Evolutionary conservation across 139 green algal genomes (phyloP).

Genomic region (Gonium pectorale): DNA sequence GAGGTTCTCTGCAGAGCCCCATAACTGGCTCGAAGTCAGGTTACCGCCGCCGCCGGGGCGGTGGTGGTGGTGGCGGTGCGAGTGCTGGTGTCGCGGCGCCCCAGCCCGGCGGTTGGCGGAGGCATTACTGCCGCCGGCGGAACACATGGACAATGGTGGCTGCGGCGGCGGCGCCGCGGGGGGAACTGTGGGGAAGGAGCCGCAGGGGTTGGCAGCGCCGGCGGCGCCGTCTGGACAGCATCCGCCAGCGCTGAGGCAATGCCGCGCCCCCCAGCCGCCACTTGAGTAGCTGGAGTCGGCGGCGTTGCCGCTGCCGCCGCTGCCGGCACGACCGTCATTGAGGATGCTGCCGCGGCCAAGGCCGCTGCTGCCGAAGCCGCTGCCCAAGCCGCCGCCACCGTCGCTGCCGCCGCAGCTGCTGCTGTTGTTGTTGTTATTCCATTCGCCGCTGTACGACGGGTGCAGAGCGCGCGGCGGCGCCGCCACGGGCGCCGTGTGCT

Average conservation of each 20-base stretch:
- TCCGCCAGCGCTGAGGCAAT: neutral
- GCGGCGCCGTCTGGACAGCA: neutral
- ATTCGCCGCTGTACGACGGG: no score
- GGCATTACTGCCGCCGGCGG: neutral
- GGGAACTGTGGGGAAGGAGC: neutral
- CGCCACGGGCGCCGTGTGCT: no score
- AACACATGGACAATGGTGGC: no score
- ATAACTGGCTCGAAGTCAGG: no score
- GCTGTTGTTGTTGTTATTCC: neutral
- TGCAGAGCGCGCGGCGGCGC: no score
- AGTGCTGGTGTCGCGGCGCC: neutral
- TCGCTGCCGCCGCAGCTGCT: neutral
- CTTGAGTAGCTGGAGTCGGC: no score
- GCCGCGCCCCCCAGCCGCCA: neutral
- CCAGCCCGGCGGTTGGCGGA: neutral
- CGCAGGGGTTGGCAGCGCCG: neutral
- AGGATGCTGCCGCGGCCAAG: neutral
- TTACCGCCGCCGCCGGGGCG: no score
- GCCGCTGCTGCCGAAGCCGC: neutral
- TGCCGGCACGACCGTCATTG: neutral
- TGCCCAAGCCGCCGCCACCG: neutral
- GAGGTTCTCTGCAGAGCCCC: constrained; percentile 22
- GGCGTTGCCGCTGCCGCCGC: neutral
- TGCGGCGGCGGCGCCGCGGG: no score
- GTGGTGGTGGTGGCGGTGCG: no score